Evolutionary conservation across 148 eudicot genomes (phyloP).

Genomic region (Mesembryanthemum crystallinum): DNA sequence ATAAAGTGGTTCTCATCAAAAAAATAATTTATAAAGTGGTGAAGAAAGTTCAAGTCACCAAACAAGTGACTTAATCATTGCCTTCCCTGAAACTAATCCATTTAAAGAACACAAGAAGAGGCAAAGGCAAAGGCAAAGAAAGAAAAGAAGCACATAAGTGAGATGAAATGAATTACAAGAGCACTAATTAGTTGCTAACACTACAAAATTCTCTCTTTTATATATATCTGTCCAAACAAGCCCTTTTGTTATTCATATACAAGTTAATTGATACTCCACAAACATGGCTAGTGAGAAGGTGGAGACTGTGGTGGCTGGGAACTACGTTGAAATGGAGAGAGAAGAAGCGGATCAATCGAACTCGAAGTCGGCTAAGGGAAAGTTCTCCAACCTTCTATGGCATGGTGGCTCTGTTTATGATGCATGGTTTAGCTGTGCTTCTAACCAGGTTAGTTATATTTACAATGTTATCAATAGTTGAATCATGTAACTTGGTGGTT

Average conservation of each 20-base stretch:
- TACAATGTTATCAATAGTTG: not conserved
- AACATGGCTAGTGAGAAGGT: constrained; percentile 73
- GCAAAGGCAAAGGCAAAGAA: no score
- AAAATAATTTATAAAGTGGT: not conserved
- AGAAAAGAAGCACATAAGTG: not conserved
- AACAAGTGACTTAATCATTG: constrained; percentile 36
- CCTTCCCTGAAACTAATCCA: not conserved
- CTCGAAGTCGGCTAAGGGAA: constrained; percentile 37
- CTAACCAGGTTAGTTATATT: constrained; percentile 48
- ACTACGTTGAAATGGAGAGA: constrained; percentile 77
- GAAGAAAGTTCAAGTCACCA: constrained; percentile 34
- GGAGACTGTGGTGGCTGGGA: constrained; percentile 72
- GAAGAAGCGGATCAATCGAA: constrained; percentile 36
- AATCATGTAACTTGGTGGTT: no score
- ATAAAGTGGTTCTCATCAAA: not conserved
- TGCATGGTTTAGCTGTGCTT: constrained; percentile 92
- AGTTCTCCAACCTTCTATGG: constrained; percentile 64
- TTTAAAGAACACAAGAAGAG: constrained; percentile 15
- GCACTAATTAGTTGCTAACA: not conserved
- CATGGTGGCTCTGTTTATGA: constrained; percentile 93
- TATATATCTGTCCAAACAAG: not conserved
- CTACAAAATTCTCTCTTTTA: constrained; percentile 1
- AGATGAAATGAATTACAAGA: not conserved
- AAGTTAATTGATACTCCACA: not conserved
- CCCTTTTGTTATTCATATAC: no score